These are phyloP conservation scores for Rhizophagus clarus DNA, from an alignment of 192 early-diverging fungal genomes.

Conservation along the genomic window DNA sequence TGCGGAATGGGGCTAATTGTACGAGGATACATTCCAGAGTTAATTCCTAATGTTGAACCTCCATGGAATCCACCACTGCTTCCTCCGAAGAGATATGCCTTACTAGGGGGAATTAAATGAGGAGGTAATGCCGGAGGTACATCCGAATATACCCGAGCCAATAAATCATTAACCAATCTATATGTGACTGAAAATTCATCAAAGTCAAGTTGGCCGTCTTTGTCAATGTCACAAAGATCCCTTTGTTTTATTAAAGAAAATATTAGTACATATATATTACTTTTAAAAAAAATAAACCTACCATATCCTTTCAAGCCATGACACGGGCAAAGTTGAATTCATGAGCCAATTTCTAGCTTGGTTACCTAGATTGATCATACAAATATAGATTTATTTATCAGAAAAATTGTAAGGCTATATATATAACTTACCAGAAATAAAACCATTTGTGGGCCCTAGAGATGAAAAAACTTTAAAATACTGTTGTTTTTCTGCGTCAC, in stretches of 20 bases:
- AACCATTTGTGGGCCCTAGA: slow-evolving; percentile 1
- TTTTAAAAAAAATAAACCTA: slow-evolving; percentile 23
- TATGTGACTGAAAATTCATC: slow-evolving; percentile 83
- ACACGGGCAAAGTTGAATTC: slow-evolving; percentile 41
- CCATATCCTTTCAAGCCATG: slow-evolving; percentile 50
- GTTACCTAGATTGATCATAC: slow-evolving; percentile 31
- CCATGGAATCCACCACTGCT: slow-evolving; percentile 10
- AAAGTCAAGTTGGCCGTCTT: slow-evolving; percentile 79
- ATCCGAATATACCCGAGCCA: slow-evolving; percentile 53
- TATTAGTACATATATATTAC: not conserved
- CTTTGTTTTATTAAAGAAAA: slow-evolving; percentile 30
- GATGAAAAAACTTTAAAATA: slow-evolving; percentile 24
- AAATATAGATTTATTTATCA: not conserved
- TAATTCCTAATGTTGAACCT: not conserved
- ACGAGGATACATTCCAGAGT: slow-evolving; percentile 4
- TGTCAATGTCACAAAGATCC: slow-evolving; percentile 83
- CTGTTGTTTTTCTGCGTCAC: slow-evolving; percentile 8
- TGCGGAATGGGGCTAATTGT: slow-evolving; percentile 30
- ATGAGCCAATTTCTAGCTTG: slow-evolving; percentile 43
- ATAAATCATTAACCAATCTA: slow-evolving; percentile 73
- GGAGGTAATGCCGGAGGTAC: slow-evolving; percentile 64
- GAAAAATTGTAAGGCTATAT: not conserved
- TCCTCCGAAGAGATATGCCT: slow-evolving; percentile 52
- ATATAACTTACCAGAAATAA: not conserved
- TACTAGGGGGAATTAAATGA: slow-evolving; percentile 67